These are phyloP conservation scores for Neofusicoccum ribis DNA, from an alignment of 2,329 filamentous ascomycete species.

Conservation along the genomic window DNA sequence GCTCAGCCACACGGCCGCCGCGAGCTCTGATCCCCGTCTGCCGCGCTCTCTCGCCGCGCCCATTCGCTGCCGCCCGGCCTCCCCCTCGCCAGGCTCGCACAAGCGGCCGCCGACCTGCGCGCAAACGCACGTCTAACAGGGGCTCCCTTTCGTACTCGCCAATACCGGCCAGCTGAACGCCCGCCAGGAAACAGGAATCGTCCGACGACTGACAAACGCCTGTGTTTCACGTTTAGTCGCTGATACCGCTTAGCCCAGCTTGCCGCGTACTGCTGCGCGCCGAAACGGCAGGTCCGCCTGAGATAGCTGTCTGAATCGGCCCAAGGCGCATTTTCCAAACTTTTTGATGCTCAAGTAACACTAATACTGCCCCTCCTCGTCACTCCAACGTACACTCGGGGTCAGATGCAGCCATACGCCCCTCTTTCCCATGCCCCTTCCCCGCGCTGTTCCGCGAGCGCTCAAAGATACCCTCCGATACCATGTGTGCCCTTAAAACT, in stretches of 20 bases:
- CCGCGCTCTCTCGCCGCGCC: neutral
- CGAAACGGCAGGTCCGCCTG: neutral
- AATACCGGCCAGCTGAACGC: neutral
- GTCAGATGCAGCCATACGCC: slow-evolving; percentile 11
- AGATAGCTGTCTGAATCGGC: neutral
- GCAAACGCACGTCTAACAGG: neutral
- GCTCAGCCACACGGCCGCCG: neutral
- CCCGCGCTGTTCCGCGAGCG: neutral
- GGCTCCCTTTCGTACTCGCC: neutral
- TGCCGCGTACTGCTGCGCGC: neutral
- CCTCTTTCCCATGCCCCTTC: slow-evolving; percentile 5
- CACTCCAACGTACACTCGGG: slow-evolving; percentile 14
- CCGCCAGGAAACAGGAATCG: neutral
- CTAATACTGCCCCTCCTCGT: slow-evolving; percentile 11
- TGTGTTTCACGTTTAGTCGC: slow-evolving; percentile 8
- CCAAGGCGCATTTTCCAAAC: slow-evolving; percentile 6
- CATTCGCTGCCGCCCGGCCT: neutral
- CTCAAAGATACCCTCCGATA: neutral
- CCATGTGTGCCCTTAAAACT: slow-evolving; percentile 14
- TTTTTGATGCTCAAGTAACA: slow-evolving; percentile 15
- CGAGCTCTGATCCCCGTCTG: neutral
- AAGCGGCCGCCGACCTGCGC: neutral
- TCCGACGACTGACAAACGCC: neutral
- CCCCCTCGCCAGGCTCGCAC: slow-evolving; percentile 2
- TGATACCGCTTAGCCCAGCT: neutral